Evolutionary conservation across 768 basidiomycete genomes (phyloP).

Genomic region (Auricularia cornea): DNA sequence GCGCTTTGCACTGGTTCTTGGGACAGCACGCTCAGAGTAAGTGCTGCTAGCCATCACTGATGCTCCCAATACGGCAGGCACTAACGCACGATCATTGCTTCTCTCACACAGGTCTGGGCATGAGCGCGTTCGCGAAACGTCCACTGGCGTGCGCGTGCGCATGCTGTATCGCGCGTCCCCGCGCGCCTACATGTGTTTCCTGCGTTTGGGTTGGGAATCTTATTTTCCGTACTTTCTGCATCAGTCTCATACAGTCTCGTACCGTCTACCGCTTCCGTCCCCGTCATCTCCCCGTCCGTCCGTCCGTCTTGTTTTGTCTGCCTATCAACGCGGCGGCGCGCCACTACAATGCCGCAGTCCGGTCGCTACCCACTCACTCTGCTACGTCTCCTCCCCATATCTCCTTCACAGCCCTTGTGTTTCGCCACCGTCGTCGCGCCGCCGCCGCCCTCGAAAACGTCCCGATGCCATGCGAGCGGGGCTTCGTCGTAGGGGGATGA

Average conservation of each 20-base stretch:
- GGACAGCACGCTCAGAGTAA: conserved; percentile 93
- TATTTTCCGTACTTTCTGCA: neutral
- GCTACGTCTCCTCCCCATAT: neutral
- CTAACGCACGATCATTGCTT: neutral
- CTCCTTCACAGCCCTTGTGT: neutral
- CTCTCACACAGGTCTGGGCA: neutral
- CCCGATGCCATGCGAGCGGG: too few relatives aligned
- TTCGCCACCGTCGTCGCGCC: too few relatives aligned
- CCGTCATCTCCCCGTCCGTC: neutral
- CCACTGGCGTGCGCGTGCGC: too few relatives aligned
- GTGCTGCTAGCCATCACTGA: conserved; percentile 18
- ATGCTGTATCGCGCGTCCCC: neutral
- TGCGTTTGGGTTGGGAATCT: neutral
- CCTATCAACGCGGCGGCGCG: neutral
- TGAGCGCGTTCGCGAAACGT: neutral
- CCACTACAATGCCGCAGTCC: neutral
- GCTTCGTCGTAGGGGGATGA: too few relatives aligned
- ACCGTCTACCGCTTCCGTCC: neutral
- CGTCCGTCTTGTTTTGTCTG: neutral
- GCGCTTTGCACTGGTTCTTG: conserved; percentile 97
- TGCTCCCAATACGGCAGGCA: neutral
- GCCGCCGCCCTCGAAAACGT: too few relatives aligned
- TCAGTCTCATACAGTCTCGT: neutral
- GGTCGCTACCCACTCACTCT: neutral
- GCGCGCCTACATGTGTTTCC: neutral